Evolutionary conservation across 116 monocot species (phyloP).

Genomic region (Dioscorea cayenensis): DNA sequence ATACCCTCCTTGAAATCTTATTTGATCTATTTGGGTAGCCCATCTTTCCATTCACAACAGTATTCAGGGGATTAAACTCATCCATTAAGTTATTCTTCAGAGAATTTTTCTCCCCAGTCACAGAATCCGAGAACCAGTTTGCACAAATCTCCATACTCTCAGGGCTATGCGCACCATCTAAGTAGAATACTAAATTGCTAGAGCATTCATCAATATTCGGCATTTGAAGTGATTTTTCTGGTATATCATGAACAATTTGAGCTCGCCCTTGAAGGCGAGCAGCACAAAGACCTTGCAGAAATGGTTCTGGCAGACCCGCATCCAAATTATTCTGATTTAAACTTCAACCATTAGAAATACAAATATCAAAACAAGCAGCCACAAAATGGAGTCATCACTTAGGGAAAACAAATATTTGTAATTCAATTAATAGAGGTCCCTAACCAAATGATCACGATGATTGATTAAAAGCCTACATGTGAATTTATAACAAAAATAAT

Average conservation of each 20-base stretch:
- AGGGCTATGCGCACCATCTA: slow-evolving; percentile 93
- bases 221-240: slow-evolving; percentile 4
- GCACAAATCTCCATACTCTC: slow-evolving; percentile 92
- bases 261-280: slow-evolving; percentile 61
- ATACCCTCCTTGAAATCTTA: slow-evolving; percentile 38
- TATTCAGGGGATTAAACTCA: background rate
- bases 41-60: slow-evolving; percentile 2
- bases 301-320: slow-evolving; percentile 43
- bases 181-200: slow-evolving; percentile 63
- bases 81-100: slow-evolving; percentile 4
- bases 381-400: background rate
- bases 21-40: slow-evolving; percentile 13
- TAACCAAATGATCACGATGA: too few relatives aligned
- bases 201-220: slow-evolving; percentile 16
- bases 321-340: slow-evolving; percentile 27
- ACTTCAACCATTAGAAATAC: slow-evolving; percentile 11
- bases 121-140: slow-evolving; percentile 63
- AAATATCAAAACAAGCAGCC: background rate
- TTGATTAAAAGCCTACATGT: too few relatives aligned
- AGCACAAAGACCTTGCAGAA: slow-evolving; percentile 58
- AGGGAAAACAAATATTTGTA: background rate
- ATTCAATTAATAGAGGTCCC: background rate
- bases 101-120: slow-evolving; percentile 16
- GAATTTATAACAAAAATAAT: too few relatives aligned
- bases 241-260: slow-evolving; percentile 56